phyloP scores from a whole-genome alignment of 441 rosid genomes.

The Gossypium laxum region DNA sequence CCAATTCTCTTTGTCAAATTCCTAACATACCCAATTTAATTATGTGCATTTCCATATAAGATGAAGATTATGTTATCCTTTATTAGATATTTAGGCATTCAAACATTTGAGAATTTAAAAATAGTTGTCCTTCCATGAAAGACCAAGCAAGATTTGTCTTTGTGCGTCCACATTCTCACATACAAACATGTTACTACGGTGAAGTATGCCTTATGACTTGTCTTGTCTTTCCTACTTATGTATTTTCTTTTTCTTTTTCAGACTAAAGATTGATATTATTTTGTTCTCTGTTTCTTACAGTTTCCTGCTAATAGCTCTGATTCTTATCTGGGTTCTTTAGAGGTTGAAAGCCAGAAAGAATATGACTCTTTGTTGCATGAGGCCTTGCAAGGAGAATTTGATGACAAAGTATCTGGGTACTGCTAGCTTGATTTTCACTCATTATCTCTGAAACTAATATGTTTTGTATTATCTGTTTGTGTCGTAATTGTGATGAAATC shows the following conservation, averaged over 20 bases:
- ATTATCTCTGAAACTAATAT: constrained; percentile 14
- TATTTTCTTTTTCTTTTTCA: constrained; percentile 1
- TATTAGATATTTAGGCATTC: background rate
- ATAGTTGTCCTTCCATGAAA: background rate
- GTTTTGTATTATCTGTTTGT: background rate
- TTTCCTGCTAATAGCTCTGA: constrained; percentile 63
- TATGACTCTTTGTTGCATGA: constrained; percentile 47
- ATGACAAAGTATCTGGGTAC: constrained; percentile 59
- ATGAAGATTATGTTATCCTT: background rate
- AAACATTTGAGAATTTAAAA: background rate
- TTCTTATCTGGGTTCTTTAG: constrained; percentile 47
- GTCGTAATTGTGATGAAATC: background rate
- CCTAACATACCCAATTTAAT: background rate
- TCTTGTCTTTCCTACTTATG: constrained; percentile 5
- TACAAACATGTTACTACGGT: background rate
- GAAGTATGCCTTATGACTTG: background rate
- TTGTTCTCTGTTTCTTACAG: constrained; percentile 43
- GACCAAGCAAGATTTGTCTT: background rate
- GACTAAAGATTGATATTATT: constrained; percentile 2
- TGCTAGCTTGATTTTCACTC: constrained; percentile 11
- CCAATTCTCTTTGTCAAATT: background rate
- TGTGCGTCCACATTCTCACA: background rate
- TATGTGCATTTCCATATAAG: background rate
- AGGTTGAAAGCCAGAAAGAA: constrained; percentile 55
- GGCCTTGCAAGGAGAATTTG: constrained; percentile 51